Evolutionary conservation across 106 monocot species (phyloP).

Genomic region (Dioscorea alata): DNA sequence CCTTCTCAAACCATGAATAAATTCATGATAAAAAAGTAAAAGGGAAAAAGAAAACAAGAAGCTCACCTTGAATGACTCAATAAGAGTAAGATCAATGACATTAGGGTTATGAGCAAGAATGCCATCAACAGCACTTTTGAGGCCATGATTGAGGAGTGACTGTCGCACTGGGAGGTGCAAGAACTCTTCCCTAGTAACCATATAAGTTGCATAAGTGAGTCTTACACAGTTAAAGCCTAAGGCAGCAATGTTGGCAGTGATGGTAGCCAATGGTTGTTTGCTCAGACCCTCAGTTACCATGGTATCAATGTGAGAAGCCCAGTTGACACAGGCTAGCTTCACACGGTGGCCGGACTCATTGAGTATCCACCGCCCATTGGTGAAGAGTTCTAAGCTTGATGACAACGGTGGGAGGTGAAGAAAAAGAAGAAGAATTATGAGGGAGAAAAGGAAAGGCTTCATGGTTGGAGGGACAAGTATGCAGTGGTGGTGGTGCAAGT

Average conservation of each 20-base stretch:
- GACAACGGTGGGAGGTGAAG: background rate
- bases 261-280: slow-evolving; percentile 41
- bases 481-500: too few species aligned
- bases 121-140: slow-evolving; percentile 24
- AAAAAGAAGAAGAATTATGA: background rate
- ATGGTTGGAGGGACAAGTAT: too few species aligned
- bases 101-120: slow-evolving; percentile 34
- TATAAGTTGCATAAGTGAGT: slow-evolving; percentile 58
- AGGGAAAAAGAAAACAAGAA: background rate
- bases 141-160: slow-evolving; percentile 33
- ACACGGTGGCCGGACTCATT: slow-evolving; percentile 45
- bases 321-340: slow-evolving; percentile 79
- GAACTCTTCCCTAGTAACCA: slow-evolving; percentile 26
- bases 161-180: slow-evolving; percentile 36
- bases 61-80: slow-evolving; percentile 51
- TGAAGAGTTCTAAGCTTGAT: slow-evolving; percentile 16
- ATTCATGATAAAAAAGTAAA: too few species aligned
- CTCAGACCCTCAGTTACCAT: slow-evolving; percentile 68
- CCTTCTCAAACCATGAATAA: too few species aligned
- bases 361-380: slow-evolving; percentile 60
- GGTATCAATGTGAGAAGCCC: slow-evolving; percentile 62
- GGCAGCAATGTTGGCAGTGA: slow-evolving; percentile 26
- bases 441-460: slow-evolving; percentile 1
- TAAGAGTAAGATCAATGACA: slow-evolving; percentile 32
- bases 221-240: slow-evolving; percentile 92